phyloP scores from a whole-genome alignment of 768 basidiomycete genomes.

The Serendipita sp. region DNA sequence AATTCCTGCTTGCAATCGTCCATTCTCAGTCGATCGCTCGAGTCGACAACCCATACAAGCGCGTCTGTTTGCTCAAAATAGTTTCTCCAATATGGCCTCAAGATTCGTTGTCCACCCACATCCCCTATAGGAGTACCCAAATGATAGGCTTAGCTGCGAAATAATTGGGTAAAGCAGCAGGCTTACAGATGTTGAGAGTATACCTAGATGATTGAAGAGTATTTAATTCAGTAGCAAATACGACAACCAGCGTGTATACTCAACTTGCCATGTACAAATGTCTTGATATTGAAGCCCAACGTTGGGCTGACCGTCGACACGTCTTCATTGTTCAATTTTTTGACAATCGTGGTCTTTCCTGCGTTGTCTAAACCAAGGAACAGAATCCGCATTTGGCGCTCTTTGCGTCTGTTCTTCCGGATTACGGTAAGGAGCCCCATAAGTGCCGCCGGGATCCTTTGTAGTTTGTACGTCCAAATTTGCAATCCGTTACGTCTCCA shows the following conservation, averaged over 20 bases:
- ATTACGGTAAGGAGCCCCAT: constrained; percentile 98
- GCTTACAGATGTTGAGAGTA: constrained; percentile 29
- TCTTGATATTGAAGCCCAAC: constrained; percentile 97
- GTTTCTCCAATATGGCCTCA: constrained; percentile 96
- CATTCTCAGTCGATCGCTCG: constrained; percentile 79
- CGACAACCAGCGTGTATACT: constrained; percentile 14
- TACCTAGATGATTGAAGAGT: constrained; percentile 18
- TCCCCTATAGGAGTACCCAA: constrained; percentile 54
- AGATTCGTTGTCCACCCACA: constrained; percentile 88
- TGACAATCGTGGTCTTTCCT: constrained; percentile 95
- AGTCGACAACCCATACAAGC: constrained; percentile 97
- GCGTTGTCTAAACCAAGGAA: constrained; percentile 99
- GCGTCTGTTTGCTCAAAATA: constrained; percentile 99
- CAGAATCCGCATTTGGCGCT: constrained; percentile 88
- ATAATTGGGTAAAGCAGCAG: background rate
- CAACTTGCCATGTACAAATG: constrained; percentile 77
- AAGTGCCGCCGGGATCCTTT: background rate
- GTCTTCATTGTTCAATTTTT: constrained; percentile 86
- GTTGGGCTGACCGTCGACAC: constrained; percentile 81
- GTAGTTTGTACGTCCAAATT: background rate
- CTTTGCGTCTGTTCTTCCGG: constrained; percentile 86
- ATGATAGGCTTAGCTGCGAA: background rate
- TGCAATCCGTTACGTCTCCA: no score
- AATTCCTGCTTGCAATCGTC: constrained; percentile 79
- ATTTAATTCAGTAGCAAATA: background rate